Percentiles rank a stretch among this genome's conserved stretches.
Evolutionary conservation across 495 filamentous ascomycete species (phyloP).

Genomic region (Astrothelium subdiscretum): DNA sequence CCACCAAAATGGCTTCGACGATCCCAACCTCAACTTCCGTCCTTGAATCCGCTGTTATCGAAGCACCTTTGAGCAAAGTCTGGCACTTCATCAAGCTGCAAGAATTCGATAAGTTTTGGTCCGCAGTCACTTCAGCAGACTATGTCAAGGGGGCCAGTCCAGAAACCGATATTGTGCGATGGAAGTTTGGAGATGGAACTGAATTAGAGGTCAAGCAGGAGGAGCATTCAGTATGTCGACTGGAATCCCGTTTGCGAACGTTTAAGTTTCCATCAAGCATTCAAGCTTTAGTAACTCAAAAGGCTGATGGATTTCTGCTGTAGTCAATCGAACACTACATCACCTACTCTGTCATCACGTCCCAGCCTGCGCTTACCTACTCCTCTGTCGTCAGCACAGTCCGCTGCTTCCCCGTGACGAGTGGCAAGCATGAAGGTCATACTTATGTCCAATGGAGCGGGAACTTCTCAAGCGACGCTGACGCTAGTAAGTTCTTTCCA

Average conservation of each 20-base stretch:
- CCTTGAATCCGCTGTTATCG: conserved; percentile 52
- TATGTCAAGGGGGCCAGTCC: conserved; percentile 43
- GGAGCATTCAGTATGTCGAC: conserved; percentile 47
- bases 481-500: conserved; percentile 41
- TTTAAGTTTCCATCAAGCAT: no score
- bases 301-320: background rate
- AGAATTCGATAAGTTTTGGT: conserved; percentile 49
- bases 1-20: conserved; percentile 23
- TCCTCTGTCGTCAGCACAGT: conserved; percentile 51
- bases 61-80: conserved; percentile 46
- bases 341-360: conserved; percentile 54
- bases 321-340: conserved; percentile 59
- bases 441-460: conserved; percentile 55
- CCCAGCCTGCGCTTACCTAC: conserved; percentile 47
- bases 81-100: conserved; percentile 60
- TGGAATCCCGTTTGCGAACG: no score
- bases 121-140: conserved; percentile 41
- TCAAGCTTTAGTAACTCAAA: background rate
- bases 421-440: conserved; percentile 44
- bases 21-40: conserved; percentile 56
- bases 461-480: conserved; percentile 56
- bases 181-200: conserved; percentile 54
- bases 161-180: conserved; percentile 53
- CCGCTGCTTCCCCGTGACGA: conserved; percentile 47
- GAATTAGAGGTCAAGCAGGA: conserved; percentile 57